Percentiles rank a stretch among this genome's conserved stretches.
phyloP scores from a whole-genome alignment of 164 flowering plant species.

The Magnolia sinica region DNA sequence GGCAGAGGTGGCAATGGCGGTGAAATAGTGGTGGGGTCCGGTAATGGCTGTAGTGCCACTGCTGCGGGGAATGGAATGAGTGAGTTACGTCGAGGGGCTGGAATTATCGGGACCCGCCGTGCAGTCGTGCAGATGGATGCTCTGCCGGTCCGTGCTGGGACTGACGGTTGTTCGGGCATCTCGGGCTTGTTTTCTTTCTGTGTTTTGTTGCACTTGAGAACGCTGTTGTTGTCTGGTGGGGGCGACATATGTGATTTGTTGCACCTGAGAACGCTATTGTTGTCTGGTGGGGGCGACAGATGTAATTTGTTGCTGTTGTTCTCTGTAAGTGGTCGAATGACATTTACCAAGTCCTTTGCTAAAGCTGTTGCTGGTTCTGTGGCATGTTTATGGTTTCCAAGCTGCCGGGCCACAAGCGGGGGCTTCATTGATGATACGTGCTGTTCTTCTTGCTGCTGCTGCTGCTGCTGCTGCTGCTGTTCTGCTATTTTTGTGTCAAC shows the following conservation, averaged over 20 bases:
- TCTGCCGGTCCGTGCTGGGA: conserved; percentile 57
- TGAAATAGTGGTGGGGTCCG: not conserved
- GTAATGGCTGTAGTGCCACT: conserved; percentile 18
- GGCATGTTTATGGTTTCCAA: conserved; percentile 33
- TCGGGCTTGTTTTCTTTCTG: conserved; percentile 73
- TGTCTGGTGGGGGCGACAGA: conserved; percentile 25
- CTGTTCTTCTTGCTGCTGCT: conserved; percentile 37
- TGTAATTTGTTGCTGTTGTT: conserved; percentile 34
- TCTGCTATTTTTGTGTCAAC: conserved; percentile 82
- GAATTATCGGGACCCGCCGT: conserved; percentile 26
- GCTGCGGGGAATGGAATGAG: conserved; percentile 58
- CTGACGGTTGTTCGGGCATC: conserved; percentile 21
- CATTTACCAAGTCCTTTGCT: conserved; percentile 31
- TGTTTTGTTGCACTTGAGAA: conserved; percentile 28
- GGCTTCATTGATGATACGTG: conserved; percentile 36
- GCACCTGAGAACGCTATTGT: conserved; percentile 20
- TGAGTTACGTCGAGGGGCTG: conserved; percentile 69
- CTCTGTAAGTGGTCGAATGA: conserved; percentile 37
- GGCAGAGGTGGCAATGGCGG: conserved; percentile 18
- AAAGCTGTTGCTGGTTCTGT: conserved; percentile 25
- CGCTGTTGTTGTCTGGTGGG: conserved; percentile 17
- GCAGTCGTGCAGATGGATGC: conserved; percentile 59
- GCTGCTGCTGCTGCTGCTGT: conserved; percentile 16
- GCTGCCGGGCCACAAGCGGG: conserved; percentile 36
- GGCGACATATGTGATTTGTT: conserved; percentile 31